Evolutionary conservation across 108 stramenopile genomes (phyloP).

Genomic region (Cyclostephanos tholiformis): DNA sequence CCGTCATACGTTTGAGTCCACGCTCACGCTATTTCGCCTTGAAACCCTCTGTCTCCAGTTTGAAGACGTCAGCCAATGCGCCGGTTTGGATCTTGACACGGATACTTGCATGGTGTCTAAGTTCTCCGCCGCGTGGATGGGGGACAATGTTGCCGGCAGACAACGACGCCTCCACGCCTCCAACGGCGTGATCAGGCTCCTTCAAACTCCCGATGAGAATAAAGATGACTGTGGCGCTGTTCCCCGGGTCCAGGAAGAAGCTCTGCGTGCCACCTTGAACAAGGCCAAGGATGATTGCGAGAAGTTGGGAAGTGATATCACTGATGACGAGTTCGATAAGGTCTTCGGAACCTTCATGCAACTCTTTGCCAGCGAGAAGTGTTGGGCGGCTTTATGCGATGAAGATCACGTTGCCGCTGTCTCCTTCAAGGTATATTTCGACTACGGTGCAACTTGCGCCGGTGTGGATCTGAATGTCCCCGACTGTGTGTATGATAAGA

Average conservation of each 20-base stretch:
- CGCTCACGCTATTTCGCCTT: background rate
- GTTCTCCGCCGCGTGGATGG: slow-evolving; percentile 17
- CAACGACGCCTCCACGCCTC: background rate
- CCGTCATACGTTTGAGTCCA: background rate
- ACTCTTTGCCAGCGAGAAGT: slow-evolving; percentile 24
- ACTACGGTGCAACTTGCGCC: slow-evolving; percentile 37
- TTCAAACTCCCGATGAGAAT: slow-evolving; percentile 10
- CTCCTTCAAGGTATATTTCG: slow-evolving; percentile 26
- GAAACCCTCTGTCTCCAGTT: background rate
- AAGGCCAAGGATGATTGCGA: slow-evolving; percentile 27
- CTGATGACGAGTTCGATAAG: slow-evolving; percentile 26
- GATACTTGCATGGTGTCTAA: slow-evolving; percentile 31
- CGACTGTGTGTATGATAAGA: slow-evolving; percentile 28
- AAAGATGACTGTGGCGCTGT: slow-evolving; percentile 9
- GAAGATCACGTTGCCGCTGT: slow-evolving; percentile 15
- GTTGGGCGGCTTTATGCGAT: slow-evolving; percentile 38
- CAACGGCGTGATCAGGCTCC: background rate
- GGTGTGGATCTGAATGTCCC: slow-evolving; percentile 27
- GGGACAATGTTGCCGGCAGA: background rate
- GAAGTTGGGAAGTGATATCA: slow-evolving; percentile 2
- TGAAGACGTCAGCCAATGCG: slow-evolving; percentile 18
- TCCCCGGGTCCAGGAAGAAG: slow-evolving; percentile 20
- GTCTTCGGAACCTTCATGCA: slow-evolving; percentile 15
- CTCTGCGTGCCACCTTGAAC: slow-evolving; percentile 22
- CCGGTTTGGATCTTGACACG: slow-evolving; percentile 27